These are phyloP conservation scores for Trametes gibbosa DNA, from an alignment of 768 basidiomycete species.

Conservation along the genomic window DNA sequence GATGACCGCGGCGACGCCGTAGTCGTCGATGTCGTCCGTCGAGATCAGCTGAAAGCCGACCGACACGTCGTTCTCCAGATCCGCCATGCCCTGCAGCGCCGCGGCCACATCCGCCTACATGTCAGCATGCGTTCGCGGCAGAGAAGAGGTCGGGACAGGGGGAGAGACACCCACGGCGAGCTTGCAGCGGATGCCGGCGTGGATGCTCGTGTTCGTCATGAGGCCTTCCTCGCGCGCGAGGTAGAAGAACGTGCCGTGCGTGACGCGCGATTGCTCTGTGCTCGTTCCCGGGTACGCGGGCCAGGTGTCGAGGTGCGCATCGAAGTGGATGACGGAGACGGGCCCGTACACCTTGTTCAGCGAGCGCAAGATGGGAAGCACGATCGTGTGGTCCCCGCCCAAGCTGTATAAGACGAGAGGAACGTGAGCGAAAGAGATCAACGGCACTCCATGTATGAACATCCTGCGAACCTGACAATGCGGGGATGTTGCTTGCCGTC, in stretches of 20 bases:
- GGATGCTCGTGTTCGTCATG: conserved; percentile 70
- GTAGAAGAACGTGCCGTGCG: conserved; percentile 86
- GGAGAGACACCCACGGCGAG: conserved; percentile 34
- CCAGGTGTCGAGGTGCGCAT: conserved; percentile 76
- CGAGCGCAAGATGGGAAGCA: conserved; percentile 80
- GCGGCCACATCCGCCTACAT: too few relatives aligned
- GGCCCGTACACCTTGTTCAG: conserved; percentile 79
- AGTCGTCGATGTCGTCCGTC: conserved; percentile 80
- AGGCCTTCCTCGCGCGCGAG: conserved; percentile 76
- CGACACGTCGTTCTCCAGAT: conserved; percentile 64
- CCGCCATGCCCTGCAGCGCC: conserved; percentile 47
- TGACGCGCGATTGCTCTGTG: conserved; percentile 64
- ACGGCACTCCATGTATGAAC: not conserved
- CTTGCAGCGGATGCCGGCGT: conserved; percentile 84
- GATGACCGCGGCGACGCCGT: conserved; percentile 70
- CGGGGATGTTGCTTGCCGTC: conserved; percentile 70
- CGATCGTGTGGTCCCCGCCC: conserved; percentile 90
- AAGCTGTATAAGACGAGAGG: conserved; percentile 20
- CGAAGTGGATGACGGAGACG: conserved; percentile 81
- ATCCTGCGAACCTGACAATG: conserved; percentile 51
- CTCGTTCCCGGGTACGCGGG: conserved; percentile 34
- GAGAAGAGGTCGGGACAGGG: not conserved
- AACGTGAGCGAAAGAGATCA: not conserved
- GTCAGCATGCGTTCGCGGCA: not conserved
- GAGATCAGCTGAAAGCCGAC: conserved; percentile 81